Evolutionary conservation across 805 yeast species (phyloP).

Genomic region (Lipomyces spencermartinsiae): DNA sequence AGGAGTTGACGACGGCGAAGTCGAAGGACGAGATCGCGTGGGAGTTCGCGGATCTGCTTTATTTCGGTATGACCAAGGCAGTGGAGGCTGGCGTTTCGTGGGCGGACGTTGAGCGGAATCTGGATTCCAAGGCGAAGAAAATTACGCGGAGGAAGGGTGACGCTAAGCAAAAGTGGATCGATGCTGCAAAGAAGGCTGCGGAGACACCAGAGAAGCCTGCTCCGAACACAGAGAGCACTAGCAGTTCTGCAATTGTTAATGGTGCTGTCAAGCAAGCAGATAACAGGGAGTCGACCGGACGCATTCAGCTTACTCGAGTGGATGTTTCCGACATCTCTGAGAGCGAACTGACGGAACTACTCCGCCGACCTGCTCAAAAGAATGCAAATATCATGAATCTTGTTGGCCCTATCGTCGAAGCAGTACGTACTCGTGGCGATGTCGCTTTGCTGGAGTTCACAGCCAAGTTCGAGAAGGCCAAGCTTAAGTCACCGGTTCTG

Average conservation of each 20-base stretch:
- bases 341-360: constrained; percentile 62
- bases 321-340: constrained; percentile 51
- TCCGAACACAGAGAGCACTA: not conserved
- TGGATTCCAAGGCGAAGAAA: constrained; percentile 82
- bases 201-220: constrained; percentile 7
- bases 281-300: constrained; percentile 41
- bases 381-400: constrained; percentile 91
- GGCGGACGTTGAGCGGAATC: constrained; percentile 80
- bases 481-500: constrained; percentile 72
- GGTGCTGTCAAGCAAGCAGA: not conserved
- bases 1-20: constrained; percentile 88
- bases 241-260: constrained; percentile 22
- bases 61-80: constrained; percentile 69
- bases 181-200: constrained; percentile 40
- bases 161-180: constrained; percentile 81
- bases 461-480: constrained; percentile 87
- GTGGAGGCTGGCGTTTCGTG: constrained; percentile 77
- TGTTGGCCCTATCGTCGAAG: constrained; percentile 86
- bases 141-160: constrained; percentile 95
- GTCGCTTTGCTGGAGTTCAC: constrained; percentile 87
- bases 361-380: constrained; percentile 93
- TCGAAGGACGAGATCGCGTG: constrained; percentile 76
- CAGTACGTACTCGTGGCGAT: constrained; percentile 81
- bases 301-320: constrained; percentile 60
- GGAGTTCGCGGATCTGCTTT: constrained; percentile 94